phyloP scores from a whole-genome alignment of 2,329 filamentous ascomycete genomes.

The Paecilomyces niveus region DNA sequence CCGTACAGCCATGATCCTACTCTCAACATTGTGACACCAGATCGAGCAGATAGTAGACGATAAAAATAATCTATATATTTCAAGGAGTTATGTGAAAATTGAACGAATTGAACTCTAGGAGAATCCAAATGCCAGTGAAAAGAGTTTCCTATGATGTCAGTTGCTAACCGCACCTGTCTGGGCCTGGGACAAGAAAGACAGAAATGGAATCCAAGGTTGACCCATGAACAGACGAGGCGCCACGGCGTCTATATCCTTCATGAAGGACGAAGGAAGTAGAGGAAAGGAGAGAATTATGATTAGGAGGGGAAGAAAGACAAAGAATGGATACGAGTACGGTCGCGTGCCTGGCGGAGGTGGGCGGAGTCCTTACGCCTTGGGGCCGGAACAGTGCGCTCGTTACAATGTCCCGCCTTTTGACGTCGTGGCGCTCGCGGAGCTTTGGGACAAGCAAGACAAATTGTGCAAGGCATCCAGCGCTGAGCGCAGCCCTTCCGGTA shows the following conservation, averaged over 20 bases:
- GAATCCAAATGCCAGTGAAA: neutral
- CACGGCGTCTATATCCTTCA: neutral
- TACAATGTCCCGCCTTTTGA: neutral
- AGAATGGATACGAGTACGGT: neutral
- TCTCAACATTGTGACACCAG: slow-evolving; percentile 25
- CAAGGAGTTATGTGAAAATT: neutral
- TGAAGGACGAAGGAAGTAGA: neutral
- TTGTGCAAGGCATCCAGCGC: neutral
- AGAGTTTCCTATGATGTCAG: slow-evolving; percentile 1
- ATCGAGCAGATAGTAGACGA: neutral
- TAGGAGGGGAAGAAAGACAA: neutral
- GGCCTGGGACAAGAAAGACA: neutral
- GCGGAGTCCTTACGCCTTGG: neutral
- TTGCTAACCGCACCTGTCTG: neutral
- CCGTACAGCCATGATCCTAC: slow-evolving; percentile 40
- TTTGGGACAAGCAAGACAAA: neutral
- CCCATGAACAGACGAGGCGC: neutral
- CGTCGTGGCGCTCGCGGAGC: neutral
- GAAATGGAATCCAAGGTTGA: neutral
- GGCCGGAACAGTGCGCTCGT: neutral
- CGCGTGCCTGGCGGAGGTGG: neutral
- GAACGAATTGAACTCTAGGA: neutral
- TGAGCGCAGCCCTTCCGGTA: neutral
- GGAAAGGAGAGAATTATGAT: neutral
- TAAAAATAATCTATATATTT: neutral